These are phyloP conservation scores for Spergularia marina DNA, from an alignment of 148 eudicot species.

Conservation along the genomic window DNA sequence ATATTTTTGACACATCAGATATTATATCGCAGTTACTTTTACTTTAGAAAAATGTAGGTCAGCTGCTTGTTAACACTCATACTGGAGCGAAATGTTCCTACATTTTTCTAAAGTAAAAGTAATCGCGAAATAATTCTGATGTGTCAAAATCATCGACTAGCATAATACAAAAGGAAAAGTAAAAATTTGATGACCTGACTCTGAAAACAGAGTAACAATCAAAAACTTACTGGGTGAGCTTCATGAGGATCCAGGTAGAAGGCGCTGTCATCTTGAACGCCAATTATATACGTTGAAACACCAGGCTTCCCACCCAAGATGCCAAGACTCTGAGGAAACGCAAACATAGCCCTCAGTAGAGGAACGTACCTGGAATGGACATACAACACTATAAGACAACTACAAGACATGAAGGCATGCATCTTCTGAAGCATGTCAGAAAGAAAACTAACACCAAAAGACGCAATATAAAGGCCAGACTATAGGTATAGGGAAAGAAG, in stretches of 20 bases:
- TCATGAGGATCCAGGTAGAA: slow-evolving; percentile 98
- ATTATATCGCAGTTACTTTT: too few species aligned
- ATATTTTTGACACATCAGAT: too few species aligned
- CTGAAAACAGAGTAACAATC: not conserved
- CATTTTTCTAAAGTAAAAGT: not conserved
- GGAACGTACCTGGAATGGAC: slow-evolving; percentile 70
- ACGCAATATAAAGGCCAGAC: not conserved
- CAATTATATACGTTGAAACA: slow-evolving; percentile 90
- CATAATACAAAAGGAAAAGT: not conserved
- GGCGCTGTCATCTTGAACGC: slow-evolving; percentile 86
- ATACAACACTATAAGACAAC: slow-evolving; percentile 4
- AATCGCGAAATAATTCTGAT: not conserved
- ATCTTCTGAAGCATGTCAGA: not conserved
- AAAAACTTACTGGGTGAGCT: slow-evolving; percentile 61
- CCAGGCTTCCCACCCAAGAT: slow-evolving; percentile 94
- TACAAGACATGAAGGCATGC: not conserved
- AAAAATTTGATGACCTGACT: not conserved
- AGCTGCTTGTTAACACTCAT: not conserved
- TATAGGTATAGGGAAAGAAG: not conserved
- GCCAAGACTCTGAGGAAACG: slow-evolving; percentile 97
- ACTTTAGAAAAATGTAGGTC: too few species aligned
- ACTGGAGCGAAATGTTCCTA: not conserved
- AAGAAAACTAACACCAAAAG: not conserved
- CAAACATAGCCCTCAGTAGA: slow-evolving; percentile 67
- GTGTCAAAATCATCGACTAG: not conserved